Evolutionary conservation across 768 basidiomycete genomes (phyloP), one percentile per base, ranked within the genome.

Genomic region (Harrya chromipes): DNA sequence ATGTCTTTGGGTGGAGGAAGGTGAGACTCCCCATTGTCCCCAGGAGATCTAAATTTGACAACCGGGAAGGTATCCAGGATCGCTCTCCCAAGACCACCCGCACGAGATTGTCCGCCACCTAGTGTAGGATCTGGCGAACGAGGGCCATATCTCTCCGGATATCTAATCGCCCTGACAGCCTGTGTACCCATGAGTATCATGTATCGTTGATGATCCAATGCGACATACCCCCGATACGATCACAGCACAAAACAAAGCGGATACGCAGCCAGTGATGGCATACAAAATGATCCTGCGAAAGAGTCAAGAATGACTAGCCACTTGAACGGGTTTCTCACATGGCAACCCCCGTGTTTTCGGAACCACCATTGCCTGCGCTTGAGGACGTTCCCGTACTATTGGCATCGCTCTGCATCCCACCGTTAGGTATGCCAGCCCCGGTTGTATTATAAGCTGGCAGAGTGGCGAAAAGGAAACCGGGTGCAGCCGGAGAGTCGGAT

Each of bases 11-110:
- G 21, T 11, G 27, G 45, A 23, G 58, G 38, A 29, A 50, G 48
- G 33, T 47, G 33, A 21, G 49, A 29, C 16, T 50, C 53, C 29
- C 17, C 57, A 43, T 46, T 54, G 40, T 57, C 49, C 7, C 53
- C 53, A 26, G 60, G 65, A 10, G 63, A 49, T 6, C 83, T 82
- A 59, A 94, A 98, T 66, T 93, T 92, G 70, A 95, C 85, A 54
- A 97, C 72, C 4, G 94, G 94, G 72, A 98, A 98, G 4, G 94
- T 97, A 58, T 98, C 94, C 47, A 98, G 74, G 49, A 98, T 94
- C 17, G 95, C 95, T 17, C 90, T 83, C 2, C 90, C 88, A 43
- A 98, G 76, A 7, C 94, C 94, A n/a, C 81, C 73, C 0, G 91
- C 87, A 4, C 90, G 82, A 43, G 82, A 85, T 61, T 85, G 85